Evolutionary conservation across 2,329 filamentous ascomycete genomes (phyloP), one percentile per base, ranked within the genome.

Genomic region (Trichoderma oligosporum): DNA sequence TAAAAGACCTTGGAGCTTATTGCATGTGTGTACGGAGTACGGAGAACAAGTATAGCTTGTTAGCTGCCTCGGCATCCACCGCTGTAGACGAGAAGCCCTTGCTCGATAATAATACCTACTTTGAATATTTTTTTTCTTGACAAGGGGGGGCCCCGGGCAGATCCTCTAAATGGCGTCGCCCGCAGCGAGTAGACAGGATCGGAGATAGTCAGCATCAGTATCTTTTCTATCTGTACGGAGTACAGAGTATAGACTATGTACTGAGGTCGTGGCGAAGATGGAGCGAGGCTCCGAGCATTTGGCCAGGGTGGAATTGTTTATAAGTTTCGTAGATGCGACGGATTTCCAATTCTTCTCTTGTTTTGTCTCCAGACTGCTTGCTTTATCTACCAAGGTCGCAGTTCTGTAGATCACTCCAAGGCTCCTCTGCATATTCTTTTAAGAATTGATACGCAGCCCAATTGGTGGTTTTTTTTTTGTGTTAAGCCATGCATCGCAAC

Each of bases 401-500:
- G 25, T 31, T 35, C 6, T 8, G n/a, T n/a, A n/a, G n/a, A n/a
- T n/a, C n/a, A n/a, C n/a, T n/a, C n/a, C n/a, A n/a, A n/a, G n/a
- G n/a, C n/a, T n/a, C n/a, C n/a, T n/a, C n/a, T n/a, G n/a, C n/a
- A n/a, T n/a, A n/a, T 41, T 41, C 9, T 11, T 18, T 9, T 18
- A 39, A 5, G 18, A 39, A 39, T 22, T 12, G 36, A 39, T 5
- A 11, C 27, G 11, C 27, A 31, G 11, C 11, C 11, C 11, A 31
- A 31, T 31, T 31, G 27, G 11, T 6, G 27, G 27, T 31, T 31
- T 7, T 16, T 7, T 11, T 16, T 20, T 31, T 9, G 16, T 22
- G 7, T 38, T 16, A 11, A 38, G 11, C 14, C n/a, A 71, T 71
- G 69, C 53, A 60, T 65, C 64, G 65, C 57, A 62, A 59, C 41